Evolutionary conservation across 768 basidiomycete genomes (phyloP), one percentile per base, ranked within the genome.

Genomic region (Boletellus sp.): DNA sequence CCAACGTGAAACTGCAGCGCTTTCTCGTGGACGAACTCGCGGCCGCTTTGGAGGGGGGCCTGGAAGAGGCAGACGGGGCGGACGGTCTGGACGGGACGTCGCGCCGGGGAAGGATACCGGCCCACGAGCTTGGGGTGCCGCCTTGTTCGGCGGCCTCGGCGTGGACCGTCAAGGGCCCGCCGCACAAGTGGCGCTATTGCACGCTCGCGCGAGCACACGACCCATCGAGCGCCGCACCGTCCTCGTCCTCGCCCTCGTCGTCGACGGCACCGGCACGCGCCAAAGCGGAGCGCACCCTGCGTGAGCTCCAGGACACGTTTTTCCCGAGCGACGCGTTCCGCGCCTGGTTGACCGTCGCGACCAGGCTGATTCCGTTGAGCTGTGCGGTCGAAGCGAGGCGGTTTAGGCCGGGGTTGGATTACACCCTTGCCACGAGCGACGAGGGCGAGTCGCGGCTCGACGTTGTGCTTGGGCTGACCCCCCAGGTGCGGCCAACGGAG

Each of bases 141-240:
- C 75, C 53, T 45, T 52, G 42, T 20, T 61, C 71, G 3, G 74
- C 70, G 1, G 91, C 48, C 0, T 61, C 71, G 3, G 71, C 74
- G 4, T 98, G 94, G 93, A 59, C 64, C 13, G 59, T 90, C 62
- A 81, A 81, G 59, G 93, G 94, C 2, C 95, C 95, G 1, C 92
- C 95, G 24, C 93, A 94, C 67, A 93, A 94, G 66, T 91, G 90
- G 79, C 90, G 95, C 31, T 97, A 94, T 74, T 87, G 89, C 67
- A 76, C 78, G 3, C 83, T 94, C 23, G 39, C 24, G 10, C 41
- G 51, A 16, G 50, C 42, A 9, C 17, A 35, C 17, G 45, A 49
- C 4, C 3, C 33, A n/a, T n/a, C n/a, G n/a, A n/a, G n/a, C n/a
- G n/a, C n/a, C n/a, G n/a, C n/a, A n/a, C n/a, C n/a, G n/a, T n/a